phyloP scores from a whole-genome alignment of 2,329 filamentous ascomycete species.

The Alternaria viburni region DNA sequence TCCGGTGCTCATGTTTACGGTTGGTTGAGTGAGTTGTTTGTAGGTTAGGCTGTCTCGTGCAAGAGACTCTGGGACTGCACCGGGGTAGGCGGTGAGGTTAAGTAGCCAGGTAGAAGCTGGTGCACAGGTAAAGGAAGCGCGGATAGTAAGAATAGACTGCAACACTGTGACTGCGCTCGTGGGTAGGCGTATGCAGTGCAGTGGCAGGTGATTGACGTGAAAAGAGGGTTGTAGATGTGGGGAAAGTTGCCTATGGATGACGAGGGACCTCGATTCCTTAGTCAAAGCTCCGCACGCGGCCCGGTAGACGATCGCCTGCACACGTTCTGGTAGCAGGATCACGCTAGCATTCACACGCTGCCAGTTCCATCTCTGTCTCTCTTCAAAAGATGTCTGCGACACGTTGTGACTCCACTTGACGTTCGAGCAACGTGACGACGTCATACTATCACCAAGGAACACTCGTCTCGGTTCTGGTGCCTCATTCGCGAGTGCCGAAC shows the following conservation, averaged over 20 bases:
- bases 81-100: neutral
- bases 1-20: conserved; percentile 43
- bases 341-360: conserved; percentile 6
- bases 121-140: neutral
- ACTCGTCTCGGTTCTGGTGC: neutral
- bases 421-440: conserved; percentile 8
- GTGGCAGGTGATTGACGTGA: conserved; percentile 5
- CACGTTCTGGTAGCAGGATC: conserved; percentile 2
- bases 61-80: conserved; percentile 8
- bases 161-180: conserved; percentile 4
- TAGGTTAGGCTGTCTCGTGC: conserved; percentile 8
- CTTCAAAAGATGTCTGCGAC: neutral
- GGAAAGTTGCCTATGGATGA: conserved; percentile 20
- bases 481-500: conserved; percentile 7
- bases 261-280: conserved; percentile 15
- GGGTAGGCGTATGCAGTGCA: neutral
- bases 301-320: conserved; percentile 11
- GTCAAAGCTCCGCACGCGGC: conserved; percentile 20
- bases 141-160: neutral
- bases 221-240: conserved; percentile 18
- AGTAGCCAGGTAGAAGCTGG: neutral
- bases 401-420: neutral
- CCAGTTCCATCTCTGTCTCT: neutral
- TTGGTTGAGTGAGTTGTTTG: neutral
- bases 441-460: conserved; percentile 2